Evolutionary conservation across 768 basidiomycete species (phyloP), one percentile per base, ranked within the genome.

Genomic region (Cystofilobasidium ferigula): DNA sequence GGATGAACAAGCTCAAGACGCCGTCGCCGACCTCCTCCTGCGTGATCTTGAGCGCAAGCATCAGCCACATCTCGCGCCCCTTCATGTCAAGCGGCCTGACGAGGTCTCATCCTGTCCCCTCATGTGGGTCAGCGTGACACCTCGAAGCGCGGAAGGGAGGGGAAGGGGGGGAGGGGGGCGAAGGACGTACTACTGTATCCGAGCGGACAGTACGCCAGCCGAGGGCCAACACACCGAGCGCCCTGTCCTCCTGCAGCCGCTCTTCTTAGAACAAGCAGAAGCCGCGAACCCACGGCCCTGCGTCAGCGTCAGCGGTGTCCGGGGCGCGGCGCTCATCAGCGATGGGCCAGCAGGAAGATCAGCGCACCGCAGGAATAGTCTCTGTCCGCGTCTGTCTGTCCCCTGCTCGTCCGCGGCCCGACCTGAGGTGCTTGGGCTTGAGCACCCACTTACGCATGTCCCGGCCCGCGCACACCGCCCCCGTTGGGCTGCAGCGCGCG

Each of bases 401-500:
- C 18, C 18, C 48, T 20, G 8, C 26, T 28, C 48, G 13, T 30
- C 54, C 54, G 6, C 34, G 26, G 24, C 13, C 58, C 58, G 36
- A 56, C 34, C 74, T 62, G 67, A 77, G 61, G 26, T 64, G 53
- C 16, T 69, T 69, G 0, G 84, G 83, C 69, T 82, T 83, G 38
- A 78, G 72, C 0, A 82, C 79, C 82, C 82, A 85, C 1, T 84
- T 84, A 2, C 74, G n/a, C n/a, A n/a, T n/a, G n/a, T n/a, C 70
- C 3, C 78, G 81, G 0, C 82, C 84, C 0, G 78, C 78, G 70
- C 85, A 85, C 80, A 85, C 78, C 0, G 78, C n/a, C 84, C 72
- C 84, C 85, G 69, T 85, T 84, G 28, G 85, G 71, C 69, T 83
- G 69, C n/a, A 64, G 61, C 48, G 69, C 82, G 80, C 82, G 81